Percentiles rank a stretch among this genome's conserved stretches.
These are phyloP conservation scores for Wallacemonas sp. DNA, from an alignment of 208 protist genomes.

Conservation along the genomic window DNA sequence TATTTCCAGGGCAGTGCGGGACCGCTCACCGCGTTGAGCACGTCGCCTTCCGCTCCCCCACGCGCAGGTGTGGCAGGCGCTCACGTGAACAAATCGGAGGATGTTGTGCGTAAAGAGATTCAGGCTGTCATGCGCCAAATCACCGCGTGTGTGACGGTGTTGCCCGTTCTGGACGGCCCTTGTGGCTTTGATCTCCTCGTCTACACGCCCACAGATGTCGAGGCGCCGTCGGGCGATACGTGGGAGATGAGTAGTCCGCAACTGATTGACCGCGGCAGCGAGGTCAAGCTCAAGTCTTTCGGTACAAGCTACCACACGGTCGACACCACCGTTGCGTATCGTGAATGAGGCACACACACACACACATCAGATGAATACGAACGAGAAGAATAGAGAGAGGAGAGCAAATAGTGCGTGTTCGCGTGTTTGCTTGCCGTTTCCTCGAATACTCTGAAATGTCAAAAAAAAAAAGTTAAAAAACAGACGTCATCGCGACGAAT, in stretches of 20 bases:
- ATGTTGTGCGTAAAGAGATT: slow-evolving; percentile 94
- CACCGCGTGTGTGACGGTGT: slow-evolving; percentile 95
- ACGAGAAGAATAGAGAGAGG: background rate
- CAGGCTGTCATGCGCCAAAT: slow-evolving; percentile 97
- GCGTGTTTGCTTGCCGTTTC: too few relatives aligned
- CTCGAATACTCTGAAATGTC: too few relatives aligned
- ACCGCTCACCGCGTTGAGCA: background rate
- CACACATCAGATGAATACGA: background rate
- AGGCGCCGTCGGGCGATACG: slow-evolving; percentile 67
- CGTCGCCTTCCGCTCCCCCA: background rate
- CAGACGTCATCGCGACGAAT: too few relatives aligned
- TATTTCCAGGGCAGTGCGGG: slow-evolving; percentile 12
- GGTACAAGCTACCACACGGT: slow-evolving; percentile 92
- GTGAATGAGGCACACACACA: slow-evolving; percentile 26
- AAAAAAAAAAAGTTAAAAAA: too few relatives aligned
- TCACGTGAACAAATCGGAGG: slow-evolving; percentile 43
- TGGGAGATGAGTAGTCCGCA: slow-evolving; percentile 97
- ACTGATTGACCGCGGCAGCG: slow-evolving; percentile 89
- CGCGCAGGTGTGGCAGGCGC: background rate
- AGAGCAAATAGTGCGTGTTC: too few relatives aligned
- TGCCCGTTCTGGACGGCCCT: slow-evolving; percentile 91
- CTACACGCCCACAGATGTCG: slow-evolving; percentile 85
- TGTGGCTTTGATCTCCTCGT: slow-evolving; percentile 94
- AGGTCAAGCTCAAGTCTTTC: slow-evolving; percentile 96
- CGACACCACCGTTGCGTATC: slow-evolving; percentile 87